Base-by-base conservation (phyloP, 805 yeast genomes). In the Starmerella vaccinii region DNA sequence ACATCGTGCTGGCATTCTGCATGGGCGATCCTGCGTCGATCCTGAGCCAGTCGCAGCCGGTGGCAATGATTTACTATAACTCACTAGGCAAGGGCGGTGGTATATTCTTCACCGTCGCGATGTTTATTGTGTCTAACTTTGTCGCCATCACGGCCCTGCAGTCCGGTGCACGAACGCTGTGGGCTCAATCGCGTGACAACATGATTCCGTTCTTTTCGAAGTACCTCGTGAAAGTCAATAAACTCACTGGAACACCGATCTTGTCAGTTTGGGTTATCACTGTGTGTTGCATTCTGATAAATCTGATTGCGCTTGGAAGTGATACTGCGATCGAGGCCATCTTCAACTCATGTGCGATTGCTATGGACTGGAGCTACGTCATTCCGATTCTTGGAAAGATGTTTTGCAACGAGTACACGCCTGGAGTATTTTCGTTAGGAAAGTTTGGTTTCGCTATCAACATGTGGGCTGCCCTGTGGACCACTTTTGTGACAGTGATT, bases 111-210 rank as follows among this genome's bases (percentile, higher is more conserved):
- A 76, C 81, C 76, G 60, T 77, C 2, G 61, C 81, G 46, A 75
- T 78, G 61, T 76, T 80, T 16, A 62, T 74, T 53, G 77, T 83
- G 23, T 84, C 80, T 61, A 79, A 76, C 63, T 68, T 81, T 49
- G 81, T 80, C 80, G 82, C 82, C 13, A 71, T 77, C 26, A 76
- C 83, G 2, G 74, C 76, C 49, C 67, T 80, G 49, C 75, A 80
- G 46, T 85, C 86, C 5, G 71, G 76, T 10, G 78, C 84, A 4
- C 74, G 88, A 63, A 85, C 81, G 61, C 71, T 80, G 50, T 82
- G 84, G 81, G 86, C 87, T 1, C 80, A 81, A 63, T 80, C 85
- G 33, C 74, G 88, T 66, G 90, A 82, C 64, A 76, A 80, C 57
- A 86, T 87, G 43, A 70, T 81, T 55, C 89, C 89, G 8, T 42